Conservation (phyloP, 257 asterid genomes). For the Sherardia arvensis region DNA sequence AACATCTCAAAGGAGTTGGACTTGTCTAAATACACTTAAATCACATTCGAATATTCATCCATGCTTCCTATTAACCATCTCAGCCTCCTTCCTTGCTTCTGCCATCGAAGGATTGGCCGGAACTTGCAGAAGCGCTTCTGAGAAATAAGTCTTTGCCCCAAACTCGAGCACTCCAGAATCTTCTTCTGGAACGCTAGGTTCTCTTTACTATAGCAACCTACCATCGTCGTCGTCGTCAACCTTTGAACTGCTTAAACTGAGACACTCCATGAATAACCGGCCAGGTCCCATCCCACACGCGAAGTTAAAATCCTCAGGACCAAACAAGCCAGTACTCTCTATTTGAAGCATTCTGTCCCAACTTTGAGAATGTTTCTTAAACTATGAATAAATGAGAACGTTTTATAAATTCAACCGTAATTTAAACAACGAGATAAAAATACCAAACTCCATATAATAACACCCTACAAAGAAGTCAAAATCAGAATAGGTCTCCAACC, state of each 20-base stretch:
- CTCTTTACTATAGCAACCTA: constrained; percentile 36
- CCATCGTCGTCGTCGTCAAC: constrained; percentile 34
- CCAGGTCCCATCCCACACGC: constrained; percentile 80
- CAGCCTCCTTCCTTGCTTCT: constrained; percentile 54
- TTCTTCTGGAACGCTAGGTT: constrained; percentile 47
- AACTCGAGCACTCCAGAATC: constrained; percentile 56
- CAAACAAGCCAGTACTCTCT: constrained; percentile 35
- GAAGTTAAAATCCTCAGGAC: constrained; percentile 56
- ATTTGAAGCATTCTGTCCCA: constrained; percentile 24
- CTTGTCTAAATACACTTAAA: too few relatives aligned
- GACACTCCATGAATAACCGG: constrained; percentile 65
- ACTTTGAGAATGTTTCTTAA: too few relatives aligned
- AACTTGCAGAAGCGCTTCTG: constrained; percentile 32
- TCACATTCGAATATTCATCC: too few relatives aligned
- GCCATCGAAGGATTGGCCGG: constrained; percentile 54
- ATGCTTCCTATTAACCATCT: too few relatives aligned
- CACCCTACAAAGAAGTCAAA: too few relatives aligned
- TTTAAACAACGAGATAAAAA: too few relatives aligned
- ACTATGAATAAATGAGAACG: too few relatives aligned
- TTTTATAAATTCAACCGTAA: too few relatives aligned
- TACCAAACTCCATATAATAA: too few relatives aligned
- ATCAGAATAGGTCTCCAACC: too few relatives aligned
- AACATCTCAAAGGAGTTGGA: too few relatives aligned
- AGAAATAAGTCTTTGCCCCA: constrained; percentile 70
- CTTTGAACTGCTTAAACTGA: constrained; percentile 55